Conservation (phyloP, 2,329 filamentous ascomycete species). For the Didymella lethalis region DNA sequence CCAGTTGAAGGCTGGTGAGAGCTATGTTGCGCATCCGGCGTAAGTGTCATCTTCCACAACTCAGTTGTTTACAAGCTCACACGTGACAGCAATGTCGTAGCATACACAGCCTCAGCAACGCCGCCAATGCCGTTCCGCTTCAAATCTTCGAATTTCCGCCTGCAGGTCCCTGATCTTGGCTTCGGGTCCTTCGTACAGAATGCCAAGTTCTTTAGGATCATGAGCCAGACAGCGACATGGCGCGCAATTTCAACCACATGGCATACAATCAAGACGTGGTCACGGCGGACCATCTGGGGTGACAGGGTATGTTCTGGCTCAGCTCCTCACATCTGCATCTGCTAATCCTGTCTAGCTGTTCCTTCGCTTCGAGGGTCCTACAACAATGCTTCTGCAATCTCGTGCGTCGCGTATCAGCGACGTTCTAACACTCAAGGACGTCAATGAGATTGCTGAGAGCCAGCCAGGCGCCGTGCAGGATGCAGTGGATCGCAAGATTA, state of each 20-base stretch:
- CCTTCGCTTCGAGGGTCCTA: slow-evolving; percentile 86
- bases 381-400: slow-evolving; percentile 86
- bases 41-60: not conserved
- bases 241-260: slow-evolving; percentile 70
- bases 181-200: slow-evolving; percentile 71
- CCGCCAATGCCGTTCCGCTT: slow-evolving; percentile 87
- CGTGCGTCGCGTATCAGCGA: slow-evolving; percentile 82
- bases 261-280: slow-evolving; percentile 76
- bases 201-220: slow-evolving; percentile 74
- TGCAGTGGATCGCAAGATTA: slow-evolving; percentile 54
- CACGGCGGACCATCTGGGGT: slow-evolving; percentile 87
- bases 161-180: slow-evolving; percentile 77
- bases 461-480: slow-evolving; percentile 74
- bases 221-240: slow-evolving; percentile 77
- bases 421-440: slow-evolving; percentile 75
- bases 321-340: slow-evolving; percentile 1
- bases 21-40: slow-evolving; percentile 86
- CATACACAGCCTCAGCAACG: slow-evolving; percentile 79
- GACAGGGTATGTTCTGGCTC: slow-evolving; percentile 67
- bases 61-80: slow-evolving; percentile 9
- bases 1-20: slow-evolving; percentile 79
- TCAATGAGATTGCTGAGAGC: slow-evolving; percentile 88
- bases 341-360: slow-evolving; percentile 66
- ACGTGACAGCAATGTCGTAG: slow-evolving; percentile 76
- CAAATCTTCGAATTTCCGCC: slow-evolving; percentile 74